Evolutionary conservation across 495 filamentous ascomycete genomes (phyloP), one percentile per base, ranked within the genome.

Genomic region (Geopyxis carbonaria): DNA sequence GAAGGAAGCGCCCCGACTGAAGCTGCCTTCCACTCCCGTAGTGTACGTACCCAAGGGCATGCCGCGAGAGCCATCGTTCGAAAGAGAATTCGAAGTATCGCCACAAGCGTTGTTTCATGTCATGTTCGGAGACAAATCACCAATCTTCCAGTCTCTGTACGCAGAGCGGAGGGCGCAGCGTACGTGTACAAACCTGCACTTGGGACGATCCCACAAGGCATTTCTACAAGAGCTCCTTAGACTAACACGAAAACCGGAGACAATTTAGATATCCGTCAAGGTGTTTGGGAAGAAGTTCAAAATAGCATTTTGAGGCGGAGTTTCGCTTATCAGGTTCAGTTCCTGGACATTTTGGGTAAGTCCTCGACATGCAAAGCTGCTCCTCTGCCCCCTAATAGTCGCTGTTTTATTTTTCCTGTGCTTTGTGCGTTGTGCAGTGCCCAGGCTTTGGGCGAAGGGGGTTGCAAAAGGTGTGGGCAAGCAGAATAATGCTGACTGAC

Each of bases 51-150:
- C 89, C 0, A 68, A 75, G 37, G 80, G 75, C 22, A 83, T 92
- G 67, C 73, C 79, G 39, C 60, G 60, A 40, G 64, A 67, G 41
- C 61, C 76, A 5, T 62, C 66, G 19, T 68, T 78, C 2, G 82
- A 93, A 55, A 73, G 77, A 43, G 65, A 78, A 31, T 86, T 91
- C 48, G 77, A 89, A 42, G 68, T 95, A 36, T 87, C 78, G 45
- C 73, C 89, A 11, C 94, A 95, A 57, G 83, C 85, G 1, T 68
- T 93, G 22, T 95, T 94, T 59, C 89, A 95, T 51, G 78, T 94
- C 7, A 68, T 97, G 39, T 95, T 94, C 51, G 89, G 89, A 21
- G 89, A 97, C 56, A 91, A 81, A 58, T 87, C 80, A 60, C 77
- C 82, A 29, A 75, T 97, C 23, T 95, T 92, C 67, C 86, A 91